Base-by-base conservation (phyloP, 2,329 filamentous ascomycete species). In the Trichoderma sp. region DNA sequence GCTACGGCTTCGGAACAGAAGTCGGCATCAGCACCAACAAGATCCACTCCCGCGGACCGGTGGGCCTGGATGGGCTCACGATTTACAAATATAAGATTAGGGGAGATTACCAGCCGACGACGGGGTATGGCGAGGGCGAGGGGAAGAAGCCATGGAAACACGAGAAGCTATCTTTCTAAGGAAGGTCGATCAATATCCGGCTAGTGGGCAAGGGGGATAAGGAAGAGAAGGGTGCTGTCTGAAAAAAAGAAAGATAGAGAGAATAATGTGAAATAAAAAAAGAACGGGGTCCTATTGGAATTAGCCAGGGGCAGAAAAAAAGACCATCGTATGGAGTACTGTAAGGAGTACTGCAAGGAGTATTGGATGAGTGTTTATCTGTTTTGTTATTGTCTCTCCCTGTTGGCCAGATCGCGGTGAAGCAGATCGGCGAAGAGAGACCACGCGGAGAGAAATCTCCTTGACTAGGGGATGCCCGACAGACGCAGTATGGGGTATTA, bases 1-100 rank as follows among this genome's bases (percentile, higher is more conserved):
- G 95, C 50, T 98, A 96, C 78, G 95, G 95, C 8, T 99, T 99
- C 80, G 95, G 95, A 57, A 98, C 95, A 0, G 95, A 99, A 81
- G 95, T 99, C 27, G 95, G 95, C 65, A 98, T 99, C 80, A 96
- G 92, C 81, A 99, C 95, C 59, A 99, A 97, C 84, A 99, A 98
- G 84, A 97, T 99, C 71, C 95, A 99, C 78, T 92, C 92, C 1
- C 85, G 95, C 60, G 95, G 95, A 0, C 95, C 95, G 0, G 95
- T 99, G 6, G 95, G 95, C 1, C 82, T 99, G 63, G 95, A 98
- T 76, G 95, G 95, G 0, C 80, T 99, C 78, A 97, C 93, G 77
- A 98, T 98, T 70, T 97, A 99, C 82, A 97, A 97, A 83, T 99
- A 97, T 83, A 88, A 95, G 79, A 85, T 99, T 70, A 84, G 91